Conservation (phyloP, 352 stramenopile species). For the Pythium angustatum region DNA sequence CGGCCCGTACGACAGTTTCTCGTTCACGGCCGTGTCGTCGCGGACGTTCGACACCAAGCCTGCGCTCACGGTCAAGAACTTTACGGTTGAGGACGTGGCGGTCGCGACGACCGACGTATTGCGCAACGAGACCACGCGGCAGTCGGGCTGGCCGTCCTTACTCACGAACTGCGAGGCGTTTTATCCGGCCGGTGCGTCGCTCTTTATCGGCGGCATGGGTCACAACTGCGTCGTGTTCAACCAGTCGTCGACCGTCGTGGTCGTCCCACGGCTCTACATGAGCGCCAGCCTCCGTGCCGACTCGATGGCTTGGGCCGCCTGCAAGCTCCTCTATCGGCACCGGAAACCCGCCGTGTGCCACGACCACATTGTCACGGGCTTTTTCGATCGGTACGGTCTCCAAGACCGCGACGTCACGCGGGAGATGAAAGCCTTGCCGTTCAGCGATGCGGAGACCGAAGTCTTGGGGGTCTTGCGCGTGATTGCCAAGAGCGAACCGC, state of each 20-base stretch:
- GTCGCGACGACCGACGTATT: constrained; percentile 23
- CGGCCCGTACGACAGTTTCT: constrained; percentile 45
- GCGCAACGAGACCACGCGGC: constrained; percentile 14
- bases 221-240: constrained; percentile 31
- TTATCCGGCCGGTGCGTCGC: constrained; percentile 12
- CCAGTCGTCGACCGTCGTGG: constrained; percentile 8
- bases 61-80: not conserved
- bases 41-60: constrained; percentile 21
- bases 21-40: constrained; percentile 35
- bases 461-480: constrained; percentile 47
- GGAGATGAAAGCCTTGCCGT: constrained; percentile 32
- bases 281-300: constrained; percentile 44
- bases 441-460: constrained; percentile 46
- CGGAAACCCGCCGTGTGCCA: constrained; percentile 44
- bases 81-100: not conserved
- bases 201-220: constrained; percentile 38
- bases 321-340: constrained; percentile 41
- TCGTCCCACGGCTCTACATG: constrained; percentile 33
- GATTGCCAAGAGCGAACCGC: constrained; percentile 45
- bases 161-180: constrained; percentile 37
- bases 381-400: constrained; percentile 41
- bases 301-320: constrained; percentile 51
- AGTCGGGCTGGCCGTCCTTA: constrained; percentile 46
- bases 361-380: constrained; percentile 40
- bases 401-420: constrained; percentile 27